phyloP scores from a whole-genome alignment of 306 rosid species.

The Carpinus viminea region DNA sequence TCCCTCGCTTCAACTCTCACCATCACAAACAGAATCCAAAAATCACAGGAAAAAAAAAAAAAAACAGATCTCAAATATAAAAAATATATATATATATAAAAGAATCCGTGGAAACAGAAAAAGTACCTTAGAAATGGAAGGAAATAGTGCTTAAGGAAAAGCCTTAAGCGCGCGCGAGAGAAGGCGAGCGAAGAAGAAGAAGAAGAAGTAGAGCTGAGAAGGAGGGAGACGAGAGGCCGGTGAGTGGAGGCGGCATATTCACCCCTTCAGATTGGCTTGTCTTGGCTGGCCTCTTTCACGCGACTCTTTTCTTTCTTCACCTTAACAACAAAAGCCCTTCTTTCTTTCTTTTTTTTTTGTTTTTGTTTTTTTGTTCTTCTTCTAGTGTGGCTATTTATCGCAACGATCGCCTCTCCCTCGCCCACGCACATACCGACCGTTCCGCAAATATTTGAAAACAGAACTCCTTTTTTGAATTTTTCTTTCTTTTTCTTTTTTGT shows the following conservation, averaged over 20 bases:
- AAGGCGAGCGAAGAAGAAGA: background rate
- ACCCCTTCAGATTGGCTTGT: background rate
- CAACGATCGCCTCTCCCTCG: slow-evolving; percentile 46
- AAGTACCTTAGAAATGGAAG: background rate
- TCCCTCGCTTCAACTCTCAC: slow-evolving; percentile 11
- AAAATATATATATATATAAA: background rate
- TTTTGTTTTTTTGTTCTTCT: no score
- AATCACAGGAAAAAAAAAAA: background rate
- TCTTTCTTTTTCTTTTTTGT: no score
- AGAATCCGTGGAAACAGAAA: slow-evolving; percentile 4
- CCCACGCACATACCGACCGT: slow-evolving; percentile 11
- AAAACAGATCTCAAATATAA: background rate
- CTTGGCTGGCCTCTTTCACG: background rate
- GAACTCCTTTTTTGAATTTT: background rate
- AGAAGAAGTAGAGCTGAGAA: slow-evolving; percentile 12
- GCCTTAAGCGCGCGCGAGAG: slow-evolving; percentile 4
- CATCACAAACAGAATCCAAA: slow-evolving; percentile 3
- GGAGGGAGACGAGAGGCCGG: background rate
- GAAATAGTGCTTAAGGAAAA: slow-evolving; percentile 3
- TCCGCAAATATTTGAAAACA: slow-evolving; percentile 42
- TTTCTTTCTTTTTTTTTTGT: no score
- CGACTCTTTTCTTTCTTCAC: background rate
- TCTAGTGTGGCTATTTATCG: background rate
- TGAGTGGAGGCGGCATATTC: background rate
- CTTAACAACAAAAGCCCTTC: no score